These are phyloP conservation scores for Chromera velia DNA, from an alignment of 73 alveolate species.

Conservation along the genomic window DNA sequence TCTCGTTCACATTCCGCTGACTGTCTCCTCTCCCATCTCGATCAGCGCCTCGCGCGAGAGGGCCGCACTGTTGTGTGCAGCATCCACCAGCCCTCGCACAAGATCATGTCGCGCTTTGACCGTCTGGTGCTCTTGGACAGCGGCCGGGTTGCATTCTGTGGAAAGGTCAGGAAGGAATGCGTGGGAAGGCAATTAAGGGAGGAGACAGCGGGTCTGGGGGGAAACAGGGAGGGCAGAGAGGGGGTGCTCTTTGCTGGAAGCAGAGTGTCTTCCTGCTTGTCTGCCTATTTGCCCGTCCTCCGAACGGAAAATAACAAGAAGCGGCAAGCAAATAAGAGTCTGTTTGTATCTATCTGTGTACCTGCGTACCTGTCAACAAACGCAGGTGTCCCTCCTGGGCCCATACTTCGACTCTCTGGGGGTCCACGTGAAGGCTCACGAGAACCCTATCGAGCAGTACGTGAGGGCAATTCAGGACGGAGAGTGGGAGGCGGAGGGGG, in stretches of 20 bases:
- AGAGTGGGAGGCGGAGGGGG: no score
- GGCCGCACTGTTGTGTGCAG: constrained; percentile 25
- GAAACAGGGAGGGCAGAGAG: no score
- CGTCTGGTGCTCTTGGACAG: constrained; percentile 15
- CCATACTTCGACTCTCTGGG: not conserved
- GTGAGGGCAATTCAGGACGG: not conserved
- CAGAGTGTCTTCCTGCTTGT: no score
- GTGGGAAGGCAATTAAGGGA: no score
- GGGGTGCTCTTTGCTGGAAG: no score
- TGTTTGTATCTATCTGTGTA: no score
- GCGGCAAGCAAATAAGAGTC: not conserved
- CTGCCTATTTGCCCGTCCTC: no score
- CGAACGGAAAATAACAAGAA: not conserved
- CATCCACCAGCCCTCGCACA: constrained; percentile 31
- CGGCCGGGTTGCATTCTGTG: constrained; percentile 46
- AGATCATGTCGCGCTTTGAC: constrained; percentile 17
- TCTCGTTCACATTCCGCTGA: no score
- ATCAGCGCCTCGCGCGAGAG: constrained; percentile 6
- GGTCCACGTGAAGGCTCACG: not conserved
- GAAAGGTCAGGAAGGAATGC: not conserved
- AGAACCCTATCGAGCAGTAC: not conserved
- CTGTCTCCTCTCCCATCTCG: no score
- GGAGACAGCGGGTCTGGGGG: no score
- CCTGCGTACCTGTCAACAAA: no score
- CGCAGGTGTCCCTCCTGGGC: not conserved